These are phyloP conservation scores for rapeseed (Brassica napus) DNA, from an alignment of 345 rosid species.

Conservation along the genomic window Da-Ae NC_063439.1:25710001-25710500, in stretches of 20 bases:
- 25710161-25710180: slow-evolving; percentile 3
- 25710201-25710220: not conserved
- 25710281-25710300: not conserved
- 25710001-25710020: slow-evolving; percentile 13
- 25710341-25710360: not conserved
- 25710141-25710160: slow-evolving; percentile 10
- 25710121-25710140: slow-evolving; percentile 4
- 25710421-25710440: not conserved
- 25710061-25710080: not conserved
- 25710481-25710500: not conserved
- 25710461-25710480: not conserved
- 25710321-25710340: not conserved
- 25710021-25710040: not conserved
- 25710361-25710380: not conserved
- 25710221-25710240: too few relatives aligned
- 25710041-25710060: slow-evolving; percentile 2
- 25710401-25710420: not conserved
- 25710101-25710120: not conserved
- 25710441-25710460: not conserved
- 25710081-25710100: not conserved
- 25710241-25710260: not conserved
- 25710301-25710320: too few relatives aligned
- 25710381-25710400: not conserved
- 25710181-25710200: slow-evolving; percentile 24
- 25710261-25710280: slow-evolving; percentile 17